Conservation (phyloP, 495 filamentous ascomycete genomes). For the Apiosordaria backusii region DNA sequence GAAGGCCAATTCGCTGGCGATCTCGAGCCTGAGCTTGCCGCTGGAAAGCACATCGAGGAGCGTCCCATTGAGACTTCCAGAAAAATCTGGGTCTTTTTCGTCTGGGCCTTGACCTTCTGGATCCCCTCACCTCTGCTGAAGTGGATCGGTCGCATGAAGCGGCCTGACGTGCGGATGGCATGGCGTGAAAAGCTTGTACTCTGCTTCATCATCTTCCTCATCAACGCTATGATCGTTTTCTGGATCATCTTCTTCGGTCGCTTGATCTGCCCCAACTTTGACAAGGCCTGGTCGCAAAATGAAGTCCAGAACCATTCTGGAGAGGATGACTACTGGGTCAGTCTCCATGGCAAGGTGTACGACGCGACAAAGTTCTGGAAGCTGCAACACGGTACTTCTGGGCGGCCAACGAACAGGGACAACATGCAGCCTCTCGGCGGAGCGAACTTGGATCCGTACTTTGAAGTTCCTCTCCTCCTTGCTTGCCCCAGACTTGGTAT, state of each 20-base stretch:
- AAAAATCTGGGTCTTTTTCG: slow-evolving; percentile 72
- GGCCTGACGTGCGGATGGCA: slow-evolving; percentile 92
- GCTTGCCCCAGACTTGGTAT: slow-evolving; percentile 65
- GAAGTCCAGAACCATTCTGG: slow-evolving; percentile 71
- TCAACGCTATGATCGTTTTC: slow-evolving; percentile 85
- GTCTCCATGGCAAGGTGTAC: slow-evolving; percentile 84
- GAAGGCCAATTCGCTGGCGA: slow-evolving; percentile 53
- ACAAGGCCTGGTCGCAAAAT: slow-evolving; percentile 79
- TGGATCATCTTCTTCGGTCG: slow-evolving; percentile 86
- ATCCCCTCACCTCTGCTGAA: slow-evolving; percentile 81
- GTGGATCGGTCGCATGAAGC: slow-evolving; percentile 91
- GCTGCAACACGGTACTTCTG: slow-evolving; percentile 70
- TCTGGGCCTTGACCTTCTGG: slow-evolving; percentile 91
- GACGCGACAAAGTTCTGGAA: slow-evolving; percentile 87
- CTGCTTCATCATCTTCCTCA: slow-evolving; percentile 69
- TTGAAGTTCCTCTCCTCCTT: slow-evolving; percentile 71
- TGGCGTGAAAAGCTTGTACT: slow-evolving; percentile 95
- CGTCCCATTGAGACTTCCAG: slow-evolving; percentile 58
- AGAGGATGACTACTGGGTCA: slow-evolving; percentile 79
- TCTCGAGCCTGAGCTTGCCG: slow-evolving; percentile 71
- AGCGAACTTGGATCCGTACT: slow-evolving; percentile 75
- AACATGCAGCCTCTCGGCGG: slow-evolving; percentile 77
- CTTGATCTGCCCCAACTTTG: slow-evolving; percentile 82
- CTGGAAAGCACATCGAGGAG: slow-evolving; percentile 72
- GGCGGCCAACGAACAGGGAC: slow-evolving; percentile 54